Evolutionary conservation across 1,284 basidiomycete genomes (phyloP), one percentile per base, ranked within the genome.

Genomic region (Neotropicomus parvogracilis): DNA sequence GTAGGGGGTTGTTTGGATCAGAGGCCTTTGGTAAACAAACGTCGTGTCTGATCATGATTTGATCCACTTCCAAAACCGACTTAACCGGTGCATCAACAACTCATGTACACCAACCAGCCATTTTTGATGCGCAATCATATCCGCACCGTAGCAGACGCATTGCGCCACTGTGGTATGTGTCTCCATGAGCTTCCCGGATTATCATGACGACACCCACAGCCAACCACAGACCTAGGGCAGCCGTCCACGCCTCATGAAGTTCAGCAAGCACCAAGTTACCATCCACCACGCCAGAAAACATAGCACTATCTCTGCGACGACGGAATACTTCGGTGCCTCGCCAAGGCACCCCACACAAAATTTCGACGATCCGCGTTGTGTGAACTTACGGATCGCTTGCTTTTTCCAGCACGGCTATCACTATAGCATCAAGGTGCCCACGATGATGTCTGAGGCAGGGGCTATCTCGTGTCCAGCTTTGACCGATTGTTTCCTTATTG

Each of bases 1-100:
- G 14, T 11, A 20, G 39, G 13, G 20, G 39, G 40, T 63, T 62
- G 64, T 62, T 63, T 67, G 63, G 62, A 60, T 48, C 51, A 17
- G 16, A 63, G 33, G 65, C 48, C 33, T 50, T 63, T 59, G 53
- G 46, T 39, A 63, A 67, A 67, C 63, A 67, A 59, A 37, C 36
- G 39, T 28, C 27, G 27, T 40, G 39, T 43, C 24, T 24, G 24
- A 26, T 51, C n/a, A 4, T 24, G 24, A 26, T 51, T 13, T 33
- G 48, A 61, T 57, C 57, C 57, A 59, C 60, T 37, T 44, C 27
- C 19, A 39, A 21, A 14, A 2, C 58, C 57, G 56, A 62, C 5
- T 35, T 43, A 50, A 36, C 59, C 52, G 52, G 51, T 39, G 26
- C 37, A 33, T 49, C 44, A 31, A 39, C 35, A 29, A 55, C 44